These are phyloP conservation scores for Solanum hybrid DNA, from an alignment of 305 asterid genomes.

Conservation along the genomic window DNA sequence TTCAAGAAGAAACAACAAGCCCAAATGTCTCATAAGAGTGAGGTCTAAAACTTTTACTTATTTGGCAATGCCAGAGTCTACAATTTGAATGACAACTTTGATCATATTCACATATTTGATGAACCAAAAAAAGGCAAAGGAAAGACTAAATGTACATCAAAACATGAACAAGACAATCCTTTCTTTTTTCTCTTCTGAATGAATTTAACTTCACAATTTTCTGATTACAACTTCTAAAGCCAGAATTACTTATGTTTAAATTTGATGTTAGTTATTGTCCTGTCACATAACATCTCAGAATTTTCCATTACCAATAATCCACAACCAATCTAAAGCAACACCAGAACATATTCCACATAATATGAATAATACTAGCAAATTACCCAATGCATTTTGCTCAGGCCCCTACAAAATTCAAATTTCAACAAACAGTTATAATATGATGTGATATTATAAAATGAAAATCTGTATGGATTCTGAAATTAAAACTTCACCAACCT, in stretches of 20 bases:
- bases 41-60: not conserved
- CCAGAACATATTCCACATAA: constrained; percentile 64
- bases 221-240: not conserved
- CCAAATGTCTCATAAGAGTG: not conserved
- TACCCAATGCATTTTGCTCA: constrained; percentile 87
- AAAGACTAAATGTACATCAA: not conserved
- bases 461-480: not conserved
- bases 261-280: not conserved
- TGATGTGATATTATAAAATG: not conserved
- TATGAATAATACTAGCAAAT: constrained; percentile 52
- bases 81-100: not conserved
- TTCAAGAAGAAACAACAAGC: not conserved
- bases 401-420: constrained; percentile 17
- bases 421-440: not conserved
- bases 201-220: not conserved
- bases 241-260: not conserved
- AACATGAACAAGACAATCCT: not conserved
- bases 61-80: not conserved
- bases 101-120: not conserved
- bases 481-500: constrained; percentile 22
- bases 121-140: not conserved
- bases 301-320: constrained; percentile 54
- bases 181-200: not conserved
- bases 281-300: constrained; percentile 10
- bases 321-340: constrained; percentile 70